phyloP scores from a whole-genome alignment of 352 stramenopile species.

The Phytophthora quininea region DNA sequence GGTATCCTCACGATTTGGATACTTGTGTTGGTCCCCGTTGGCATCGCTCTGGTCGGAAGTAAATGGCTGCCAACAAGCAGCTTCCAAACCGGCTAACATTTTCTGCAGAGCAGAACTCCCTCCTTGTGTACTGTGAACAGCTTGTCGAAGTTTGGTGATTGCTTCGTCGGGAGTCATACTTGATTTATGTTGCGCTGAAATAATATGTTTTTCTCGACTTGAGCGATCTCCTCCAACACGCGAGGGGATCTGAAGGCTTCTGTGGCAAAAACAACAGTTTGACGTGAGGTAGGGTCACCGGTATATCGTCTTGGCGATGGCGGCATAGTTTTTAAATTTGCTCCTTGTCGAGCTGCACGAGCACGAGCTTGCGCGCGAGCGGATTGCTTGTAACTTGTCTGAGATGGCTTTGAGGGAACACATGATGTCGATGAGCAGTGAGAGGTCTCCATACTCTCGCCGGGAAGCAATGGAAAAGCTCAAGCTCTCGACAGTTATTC shows the following conservation, averaged over 20 bases:
- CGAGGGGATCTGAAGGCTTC: slow-evolving; percentile 39
- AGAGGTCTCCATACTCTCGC: slow-evolving; percentile 23
- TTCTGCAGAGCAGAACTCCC: slow-evolving; percentile 8
- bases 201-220: slow-evolving; percentile 33
- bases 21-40: neutral
- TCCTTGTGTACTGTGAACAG: slow-evolving; percentile 9
- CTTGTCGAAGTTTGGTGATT: slow-evolving; percentile 31
- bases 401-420: slow-evolving; percentile 13
- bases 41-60: neutral
- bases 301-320: slow-evolving; percentile 1
- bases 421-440: slow-evolving; percentile 9
- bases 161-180: slow-evolving; percentile 38
- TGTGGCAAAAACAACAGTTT: neutral
- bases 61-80: slow-evolving; percentile 45
- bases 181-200: neutral
- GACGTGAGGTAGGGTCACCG: slow-evolving; percentile 1
- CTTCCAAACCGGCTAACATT: slow-evolving; percentile 35
- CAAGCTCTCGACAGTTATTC: neutral
- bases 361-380: slow-evolving; percentile 24
- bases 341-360: slow-evolving; percentile 18
- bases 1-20: neutral
- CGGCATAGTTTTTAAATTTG: slow-evolving; percentile 13
- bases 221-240: slow-evolving; percentile 38
- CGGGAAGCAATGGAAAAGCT: neutral
- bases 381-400: slow-evolving; percentile 37